Conservation (phyloP, 2,329 filamentous ascomycete genomes). For the Fusarium stilboides region DNA sequence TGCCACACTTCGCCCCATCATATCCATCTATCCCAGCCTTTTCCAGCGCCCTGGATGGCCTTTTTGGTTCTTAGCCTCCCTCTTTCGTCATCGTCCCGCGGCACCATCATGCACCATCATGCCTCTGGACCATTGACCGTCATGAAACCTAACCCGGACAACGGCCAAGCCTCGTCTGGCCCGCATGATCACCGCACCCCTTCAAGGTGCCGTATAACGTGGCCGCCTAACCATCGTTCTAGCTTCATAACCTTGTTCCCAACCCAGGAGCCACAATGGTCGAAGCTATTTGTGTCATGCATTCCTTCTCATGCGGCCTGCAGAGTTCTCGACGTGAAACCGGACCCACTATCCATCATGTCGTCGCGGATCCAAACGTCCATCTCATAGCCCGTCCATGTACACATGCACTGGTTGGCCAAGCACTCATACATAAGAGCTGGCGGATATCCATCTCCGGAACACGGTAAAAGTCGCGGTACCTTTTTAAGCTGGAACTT, state of each 20-base stretch:
- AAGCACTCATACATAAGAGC: slow-evolving; percentile 35
- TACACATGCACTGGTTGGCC: slow-evolving; percentile 42
- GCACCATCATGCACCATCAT: slow-evolving; percentile 47
- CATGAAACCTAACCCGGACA: slow-evolving; percentile 33
- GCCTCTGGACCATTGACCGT: slow-evolving; percentile 36
- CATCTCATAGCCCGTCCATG: slow-evolving; percentile 32
- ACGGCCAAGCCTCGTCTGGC: slow-evolving; percentile 16
- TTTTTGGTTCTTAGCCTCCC: slow-evolving; percentile 37
- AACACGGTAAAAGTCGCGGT: slow-evolving; percentile 26
- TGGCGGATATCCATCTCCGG: slow-evolving; percentile 33
- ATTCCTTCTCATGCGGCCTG: slow-evolving; percentile 33
- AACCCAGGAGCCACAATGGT: slow-evolving; percentile 28
- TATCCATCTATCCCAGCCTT: slow-evolving; percentile 23
- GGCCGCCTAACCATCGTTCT: slow-evolving; percentile 6
- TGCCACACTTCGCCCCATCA: slow-evolving; percentile 34
- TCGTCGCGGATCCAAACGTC: slow-evolving; percentile 29
- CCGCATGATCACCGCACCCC: slow-evolving; percentile 26
- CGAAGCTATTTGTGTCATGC: slow-evolving; percentile 42
- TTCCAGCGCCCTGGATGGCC: slow-evolving; percentile 12
- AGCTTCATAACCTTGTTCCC: slow-evolving; percentile 13
- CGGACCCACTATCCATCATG: slow-evolving; percentile 42
- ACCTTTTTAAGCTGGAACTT: slow-evolving; percentile 34
- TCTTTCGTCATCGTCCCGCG: slow-evolving; percentile 43
- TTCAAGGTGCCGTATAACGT: slow-evolving; percentile 22
- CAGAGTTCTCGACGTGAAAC: slow-evolving; percentile 41